Conservation (phyloP, 1,284 basidiomycete species). For the Ceratobasidium sp. region DNA sequence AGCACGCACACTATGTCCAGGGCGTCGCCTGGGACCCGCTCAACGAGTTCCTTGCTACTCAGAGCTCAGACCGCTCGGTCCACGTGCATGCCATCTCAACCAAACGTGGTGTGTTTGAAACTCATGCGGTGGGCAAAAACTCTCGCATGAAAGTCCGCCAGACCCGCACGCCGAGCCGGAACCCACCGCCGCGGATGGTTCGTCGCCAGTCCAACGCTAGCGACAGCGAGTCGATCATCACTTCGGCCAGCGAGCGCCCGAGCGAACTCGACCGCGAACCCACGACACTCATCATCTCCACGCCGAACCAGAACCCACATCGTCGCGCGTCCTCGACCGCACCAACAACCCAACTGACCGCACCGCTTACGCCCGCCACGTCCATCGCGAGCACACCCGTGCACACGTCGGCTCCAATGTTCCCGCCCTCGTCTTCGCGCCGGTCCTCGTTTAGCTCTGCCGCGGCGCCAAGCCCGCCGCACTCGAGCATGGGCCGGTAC, state of each 20-base stretch:
- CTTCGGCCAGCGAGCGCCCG: constrained; percentile 62
- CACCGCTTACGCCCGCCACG: constrained; percentile 72
- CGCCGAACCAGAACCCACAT: constrained; percentile 18
- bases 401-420: constrained; percentile 63
- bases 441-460: constrained; percentile 89
- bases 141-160: constrained; percentile 74
- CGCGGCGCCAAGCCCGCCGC: constrained; percentile 70
- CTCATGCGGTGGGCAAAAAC: constrained; percentile 86
- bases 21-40: constrained; percentile 97
- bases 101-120: constrained; percentile 82
- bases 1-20: constrained; percentile 94
- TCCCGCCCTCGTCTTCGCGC: constrained; percentile 73
- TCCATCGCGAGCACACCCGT: constrained; percentile 65
- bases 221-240: constrained; percentile 73
- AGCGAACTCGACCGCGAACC: constrained; percentile 43
- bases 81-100: constrained; percentile 85
- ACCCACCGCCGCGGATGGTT: constrained; percentile 55
- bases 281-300: constrained; percentile 6
- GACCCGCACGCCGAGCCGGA: constrained; percentile 71
- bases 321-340: constrained; percentile 41
- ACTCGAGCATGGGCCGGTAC: constrained; percentile 56
- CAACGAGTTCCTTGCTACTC: constrained; percentile 94
- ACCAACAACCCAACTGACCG: constrained; percentile 48
- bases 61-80: constrained; percentile 91
- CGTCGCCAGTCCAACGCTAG: constrained; percentile 79